Percentiles rank a stretch among this genome's conserved stretches.
Conservation (phyloP, 805 yeast species). For the Metschnikowia rubicola region DNA sequence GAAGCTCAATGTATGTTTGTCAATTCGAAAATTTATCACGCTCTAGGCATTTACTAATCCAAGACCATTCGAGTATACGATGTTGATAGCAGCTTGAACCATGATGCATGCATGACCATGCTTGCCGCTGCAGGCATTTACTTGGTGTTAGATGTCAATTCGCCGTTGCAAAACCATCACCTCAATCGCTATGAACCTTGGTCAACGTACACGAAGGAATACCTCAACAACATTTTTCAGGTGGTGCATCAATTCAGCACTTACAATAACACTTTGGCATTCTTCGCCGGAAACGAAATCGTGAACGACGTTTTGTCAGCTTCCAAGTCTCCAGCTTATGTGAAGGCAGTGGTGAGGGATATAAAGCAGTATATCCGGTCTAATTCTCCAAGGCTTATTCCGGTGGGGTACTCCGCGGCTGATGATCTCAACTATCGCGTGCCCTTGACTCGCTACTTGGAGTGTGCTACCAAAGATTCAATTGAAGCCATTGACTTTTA, state of each 20-base stretch:
- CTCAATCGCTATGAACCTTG: slow-evolving; percentile 91
- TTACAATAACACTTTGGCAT: slow-evolving; percentile 86
- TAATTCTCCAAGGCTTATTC: slow-evolving; percentile 64
- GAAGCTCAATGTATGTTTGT: slow-evolving; percentile 63
- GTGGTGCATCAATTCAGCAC: slow-evolving; percentile 77
- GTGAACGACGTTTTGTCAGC: slow-evolving; percentile 78
- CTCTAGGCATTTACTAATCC: slow-evolving; percentile 13
- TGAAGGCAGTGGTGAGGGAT: slow-evolving; percentile 78
- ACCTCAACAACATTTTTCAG: slow-evolving; percentile 71
- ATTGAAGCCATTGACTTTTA: slow-evolving; percentile 69
- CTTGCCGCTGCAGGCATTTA: slow-evolving; percentile 92
- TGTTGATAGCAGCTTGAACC: slow-evolving; percentile 75
- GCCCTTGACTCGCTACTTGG: slow-evolving; percentile 75
- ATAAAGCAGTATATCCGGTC: slow-evolving; percentile 64
- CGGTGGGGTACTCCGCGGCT: slow-evolving; percentile 96
- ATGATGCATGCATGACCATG: slow-evolving; percentile 87
- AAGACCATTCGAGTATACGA: slow-evolving; percentile 83
- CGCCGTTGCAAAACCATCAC: slow-evolving; percentile 76
- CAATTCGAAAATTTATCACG: not conserved
- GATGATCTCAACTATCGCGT: slow-evolving; percentile 79
- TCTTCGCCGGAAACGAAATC: slow-evolving; percentile 90
- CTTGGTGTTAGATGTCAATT: slow-evolving; percentile 84
- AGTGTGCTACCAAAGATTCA: slow-evolving; percentile 57
- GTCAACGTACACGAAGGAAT: slow-evolving; percentile 72
- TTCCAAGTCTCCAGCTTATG: slow-evolving; percentile 62